Base-by-base conservation (phyloP, 768 basidiomycete genomes). In the Naganishia vishniacii region DNA sequence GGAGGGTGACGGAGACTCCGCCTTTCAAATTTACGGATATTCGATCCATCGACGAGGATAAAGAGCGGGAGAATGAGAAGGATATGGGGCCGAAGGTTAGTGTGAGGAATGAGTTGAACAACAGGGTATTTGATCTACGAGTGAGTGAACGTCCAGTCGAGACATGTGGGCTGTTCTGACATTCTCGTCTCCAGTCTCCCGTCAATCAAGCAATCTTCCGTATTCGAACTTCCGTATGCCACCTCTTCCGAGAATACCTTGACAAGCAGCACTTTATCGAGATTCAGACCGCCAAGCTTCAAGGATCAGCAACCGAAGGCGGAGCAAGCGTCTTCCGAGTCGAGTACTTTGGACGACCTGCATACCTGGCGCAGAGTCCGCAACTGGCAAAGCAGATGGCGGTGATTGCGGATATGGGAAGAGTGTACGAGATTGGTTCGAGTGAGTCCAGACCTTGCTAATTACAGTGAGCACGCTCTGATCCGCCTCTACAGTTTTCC, bases 311-410 rank as follows among this genome's bases (percentile, higher is more conserved):
- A 8, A 95, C 93, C 1, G 93, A 97, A 77, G 89, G 87, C 12
- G 93, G 94, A 3, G 90, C 93, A 44, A 88, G 88, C 31, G 94
- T 98, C 42, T 98, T 97, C 82, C 91, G 90, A 81, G 92, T 97
- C 53, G 83, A 84, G 73, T 97, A 98, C 78, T 98, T 97, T 82
- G 93, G 93, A 82, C 88, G 93, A 85, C 83, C 77, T 69, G 93
- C 94, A 1, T 97, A 81, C 80, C 83, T 98, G 45, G 93, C 94
- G 25, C 93, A 98, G 77, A 91, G 89, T 40, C 93, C 93, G 41
- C 93, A 98, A 74, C 81, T 97, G 13, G 89, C 91, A 49, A 98
- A 98, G 78, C 93, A 98, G 78, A 97, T 97, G 93, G 88, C 88
- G 60, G 95, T 98, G 70, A 90, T 93, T 40, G 91, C 89, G 46